Conservation (phyloP, 208 protist species). For the Trypanosoma platydactyli region DNA sequence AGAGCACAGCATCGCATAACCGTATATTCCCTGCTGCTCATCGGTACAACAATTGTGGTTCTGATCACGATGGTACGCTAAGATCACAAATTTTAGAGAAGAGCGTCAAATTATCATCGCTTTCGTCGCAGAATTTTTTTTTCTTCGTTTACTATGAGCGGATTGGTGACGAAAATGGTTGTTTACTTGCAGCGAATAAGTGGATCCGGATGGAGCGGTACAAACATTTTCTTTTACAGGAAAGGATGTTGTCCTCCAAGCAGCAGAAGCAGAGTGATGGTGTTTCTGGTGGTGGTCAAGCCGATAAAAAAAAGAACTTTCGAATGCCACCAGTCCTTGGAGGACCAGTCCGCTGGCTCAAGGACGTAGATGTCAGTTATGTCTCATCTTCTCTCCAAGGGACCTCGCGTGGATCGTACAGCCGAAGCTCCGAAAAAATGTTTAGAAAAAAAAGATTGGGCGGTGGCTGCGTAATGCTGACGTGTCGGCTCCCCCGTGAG, state of each 20-base stretch:
- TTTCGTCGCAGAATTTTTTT: not conserved
- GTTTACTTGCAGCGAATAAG: constrained; percentile 38
- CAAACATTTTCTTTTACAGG: constrained; percentile 44
- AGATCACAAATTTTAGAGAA: not conserved
- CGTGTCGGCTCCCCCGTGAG: constrained; percentile 21
- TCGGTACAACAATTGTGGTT: not conserved
- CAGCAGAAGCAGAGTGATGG: constrained; percentile 14
- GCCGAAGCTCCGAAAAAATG: constrained; percentile 49
- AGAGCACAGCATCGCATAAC: too few species aligned
- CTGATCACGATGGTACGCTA: not conserved
- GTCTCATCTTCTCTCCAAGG: not conserved
- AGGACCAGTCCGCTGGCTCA: constrained; percentile 59
- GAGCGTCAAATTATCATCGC: not conserved
- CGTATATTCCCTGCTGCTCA: not conserved
- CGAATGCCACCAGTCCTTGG: constrained; percentile 31
- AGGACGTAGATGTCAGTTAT: constrained; percentile 16
- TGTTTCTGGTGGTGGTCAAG: too few species aligned
- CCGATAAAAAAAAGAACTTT: constrained; percentile 5
- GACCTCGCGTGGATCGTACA: constrained; percentile 34
- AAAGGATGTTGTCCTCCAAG: constrained; percentile 16
- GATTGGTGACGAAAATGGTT: constrained; percentile 54
- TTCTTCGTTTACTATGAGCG: constrained; percentile 70
- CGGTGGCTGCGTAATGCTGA: constrained; percentile 40
- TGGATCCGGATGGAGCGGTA: constrained; percentile 53
- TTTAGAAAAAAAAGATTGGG: constrained; percentile 35